Evolutionary conservation across 441 rosid species (phyloP), one percentile per base, ranked within the genome.

Genomic region (Brassica balearica): DNA sequence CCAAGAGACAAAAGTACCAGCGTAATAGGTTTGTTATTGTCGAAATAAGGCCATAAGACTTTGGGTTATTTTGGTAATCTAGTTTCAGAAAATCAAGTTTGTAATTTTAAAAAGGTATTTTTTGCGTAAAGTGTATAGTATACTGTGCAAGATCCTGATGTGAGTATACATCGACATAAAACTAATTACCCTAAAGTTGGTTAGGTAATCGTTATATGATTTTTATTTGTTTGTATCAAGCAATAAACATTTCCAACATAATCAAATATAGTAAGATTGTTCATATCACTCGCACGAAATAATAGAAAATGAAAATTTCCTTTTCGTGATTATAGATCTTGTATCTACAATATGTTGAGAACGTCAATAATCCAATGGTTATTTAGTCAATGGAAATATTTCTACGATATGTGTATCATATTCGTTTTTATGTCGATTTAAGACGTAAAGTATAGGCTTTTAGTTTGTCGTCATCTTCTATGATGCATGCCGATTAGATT

Each of bases 401-500:
- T 38, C 25, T 64, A 32, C 15, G 29, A 5, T 10, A 25, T 61
- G 14, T 65, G 55, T 5, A 22, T 56, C 8, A 66, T 9, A 67
- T 22, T 65, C 41, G 11, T 55, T 38, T 66, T 41, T 56, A 23
- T 22, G 41, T 74, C 15, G 5, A 12, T 53, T 1, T 5, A 67
- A 15, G 2, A 23, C 59, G 20, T 20, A 20, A 65, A 56, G 23
- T 65, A 10, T 27, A 59, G 5, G 32, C 29, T 10, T 14, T 66
- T 38, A 46, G 3, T 3, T 34, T 0, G 19, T 67, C 68, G 53
- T 46, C 10, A 29, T 60, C 62, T 67, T 58, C n/a, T 11, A 41
- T 66, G 72, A 38, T 58, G 23, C 68, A 59, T 59, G 66, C 67
- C 48, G n/a, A 59, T 27, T 67, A 74, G 72, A 55, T 23, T 17